These are phyloP conservation scores for Candida sojae DNA, from an alignment of 1,139 yeast genomes.

Conservation along the genomic window DNA sequence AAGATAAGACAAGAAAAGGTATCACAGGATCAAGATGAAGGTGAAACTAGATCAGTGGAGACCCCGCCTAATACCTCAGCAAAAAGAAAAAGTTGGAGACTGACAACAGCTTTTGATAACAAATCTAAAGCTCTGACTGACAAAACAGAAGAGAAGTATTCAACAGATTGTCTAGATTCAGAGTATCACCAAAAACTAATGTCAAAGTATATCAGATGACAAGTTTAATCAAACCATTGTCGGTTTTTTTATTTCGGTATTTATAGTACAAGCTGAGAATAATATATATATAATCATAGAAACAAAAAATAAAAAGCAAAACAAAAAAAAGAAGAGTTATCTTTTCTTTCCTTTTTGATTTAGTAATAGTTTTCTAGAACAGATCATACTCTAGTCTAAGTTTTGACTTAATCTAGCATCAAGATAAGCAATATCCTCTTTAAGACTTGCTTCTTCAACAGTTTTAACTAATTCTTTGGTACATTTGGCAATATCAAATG, in stretches of 20 bases:
- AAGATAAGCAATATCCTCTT: conserved; percentile 66
- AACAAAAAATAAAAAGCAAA: too few species aligned
- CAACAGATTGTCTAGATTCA: conserved; percentile 68
- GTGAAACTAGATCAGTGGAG: conserved; percentile 47
- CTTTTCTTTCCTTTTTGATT: background rate
- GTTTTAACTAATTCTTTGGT: conserved; percentile 94
- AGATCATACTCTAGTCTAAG: conserved; percentile 22
- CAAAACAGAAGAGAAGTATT: conserved; percentile 29
- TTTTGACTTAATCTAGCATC: conserved; percentile 46
- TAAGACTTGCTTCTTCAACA: conserved; percentile 89
- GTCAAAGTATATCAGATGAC: conserved; percentile 58
- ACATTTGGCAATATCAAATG: conserved; percentile 94
- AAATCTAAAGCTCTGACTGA: conserved; percentile 15
- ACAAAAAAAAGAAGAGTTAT: conserved; percentile 4
- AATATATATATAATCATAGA: background rate
- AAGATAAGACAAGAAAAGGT: conserved; percentile 46
- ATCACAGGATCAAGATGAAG: conserved; percentile 22
- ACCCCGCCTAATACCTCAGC: conserved; percentile 11
- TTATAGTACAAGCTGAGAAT: background rate
- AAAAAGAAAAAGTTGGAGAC: conserved; percentile 54
- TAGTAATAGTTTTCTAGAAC: conserved; percentile 8
- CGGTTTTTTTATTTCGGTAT: background rate
- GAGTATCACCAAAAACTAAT: conserved; percentile 73
- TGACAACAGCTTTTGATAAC: conserved; percentile 46
- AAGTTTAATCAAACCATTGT: background rate